Evolutionary conservation across 179 eudicot species (phyloP).

Genomic region (Camellia oleifera): DNA sequence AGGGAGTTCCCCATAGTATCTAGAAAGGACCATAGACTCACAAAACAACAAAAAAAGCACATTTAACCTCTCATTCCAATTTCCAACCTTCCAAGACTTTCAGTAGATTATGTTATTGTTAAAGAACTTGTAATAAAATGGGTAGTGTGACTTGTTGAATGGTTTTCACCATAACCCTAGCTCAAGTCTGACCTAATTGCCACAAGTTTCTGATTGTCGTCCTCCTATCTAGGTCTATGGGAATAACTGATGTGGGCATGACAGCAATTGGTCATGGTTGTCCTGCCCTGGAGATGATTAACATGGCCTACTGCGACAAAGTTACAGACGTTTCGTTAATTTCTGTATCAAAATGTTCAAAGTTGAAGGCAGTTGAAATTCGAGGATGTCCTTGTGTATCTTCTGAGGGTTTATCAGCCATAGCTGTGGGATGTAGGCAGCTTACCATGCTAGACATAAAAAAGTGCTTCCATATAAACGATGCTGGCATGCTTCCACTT

Average conservation of each 20-base stretch:
- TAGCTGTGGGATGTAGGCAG: constrained; percentile 80
- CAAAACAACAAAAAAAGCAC: no score
- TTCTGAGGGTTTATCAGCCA: constrained; percentile 67
- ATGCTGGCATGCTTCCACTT: constrained; percentile 77
- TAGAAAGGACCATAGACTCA: no score
- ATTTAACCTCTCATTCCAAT: no score
- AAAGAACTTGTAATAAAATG: no score
- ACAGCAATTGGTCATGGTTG: constrained; percentile 70
- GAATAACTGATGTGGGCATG: constrained; percentile 67
- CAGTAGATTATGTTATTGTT: no score
- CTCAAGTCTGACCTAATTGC: no score
- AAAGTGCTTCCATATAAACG: constrained; percentile 71
- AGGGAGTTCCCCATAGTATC: no score
- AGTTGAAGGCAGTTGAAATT: constrained; percentile 68
- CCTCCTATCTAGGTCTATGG: constrained; percentile 46
- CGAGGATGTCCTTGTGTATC: constrained; percentile 80
- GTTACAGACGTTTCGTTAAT: constrained; percentile 63
- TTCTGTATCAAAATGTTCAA: constrained; percentile 65
- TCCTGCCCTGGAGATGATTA: constrained; percentile 57
- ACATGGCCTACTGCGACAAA: constrained; percentile 62
- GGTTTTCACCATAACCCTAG: no score
- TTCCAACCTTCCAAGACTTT: no score
- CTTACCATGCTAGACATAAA: constrained; percentile 75
- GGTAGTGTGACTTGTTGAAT: no score
- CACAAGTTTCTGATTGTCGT: no score